Evolutionary conservation across 148 eudicot genomes (phyloP).

Genomic region (Cornus controversa): DNA sequence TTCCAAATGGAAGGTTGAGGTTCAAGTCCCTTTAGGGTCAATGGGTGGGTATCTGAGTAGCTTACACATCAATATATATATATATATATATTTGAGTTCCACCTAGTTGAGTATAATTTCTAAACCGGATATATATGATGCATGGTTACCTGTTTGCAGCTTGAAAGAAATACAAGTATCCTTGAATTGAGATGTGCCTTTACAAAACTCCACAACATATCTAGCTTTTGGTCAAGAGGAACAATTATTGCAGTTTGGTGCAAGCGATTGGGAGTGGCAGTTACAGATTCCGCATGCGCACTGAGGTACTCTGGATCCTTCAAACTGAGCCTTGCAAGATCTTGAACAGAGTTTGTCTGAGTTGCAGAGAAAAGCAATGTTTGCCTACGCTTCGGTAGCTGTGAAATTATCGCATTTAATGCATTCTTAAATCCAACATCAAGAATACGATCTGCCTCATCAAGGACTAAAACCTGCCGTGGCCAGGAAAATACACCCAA

Average conservation of each 20-base stretch:
- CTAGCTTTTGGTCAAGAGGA: slow-evolving; percentile 78
- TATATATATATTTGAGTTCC: background rate
- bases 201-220: slow-evolving; percentile 89
- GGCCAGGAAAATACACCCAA: slow-evolving; percentile 36
- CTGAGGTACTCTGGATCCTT: slow-evolving; percentile 95
- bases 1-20: no score
- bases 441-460: slow-evolving; percentile 96
- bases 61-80: no score
- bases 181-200: slow-evolving; percentile 80
- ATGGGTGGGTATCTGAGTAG: no score
- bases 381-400: slow-evolving; percentile 76
- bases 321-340: slow-evolving; percentile 93
- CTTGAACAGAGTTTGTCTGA: slow-evolving; percentile 89
- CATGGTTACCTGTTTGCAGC: slow-evolving; percentile 76
- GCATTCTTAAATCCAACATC: slow-evolving; percentile 80
- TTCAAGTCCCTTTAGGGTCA: no score
- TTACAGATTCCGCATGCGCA: slow-evolving; percentile 75
- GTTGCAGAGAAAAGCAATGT: slow-evolving; percentile 93
- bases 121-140: slow-evolving; percentile 1
- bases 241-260: slow-evolving; percentile 67
- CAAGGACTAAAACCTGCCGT: slow-evolving; percentile 85
- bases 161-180: slow-evolving; percentile 87
- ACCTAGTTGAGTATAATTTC: background rate
- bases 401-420: slow-evolving; percentile 78
- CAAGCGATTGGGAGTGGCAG: slow-evolving; percentile 80